Percentiles rank a stretch among this genome's conserved stretches.
These are phyloP conservation scores for Ophiobolus disseminans DNA, from an alignment of 2,329 filamentous ascomycete species.

Conservation along the genomic window DNA sequence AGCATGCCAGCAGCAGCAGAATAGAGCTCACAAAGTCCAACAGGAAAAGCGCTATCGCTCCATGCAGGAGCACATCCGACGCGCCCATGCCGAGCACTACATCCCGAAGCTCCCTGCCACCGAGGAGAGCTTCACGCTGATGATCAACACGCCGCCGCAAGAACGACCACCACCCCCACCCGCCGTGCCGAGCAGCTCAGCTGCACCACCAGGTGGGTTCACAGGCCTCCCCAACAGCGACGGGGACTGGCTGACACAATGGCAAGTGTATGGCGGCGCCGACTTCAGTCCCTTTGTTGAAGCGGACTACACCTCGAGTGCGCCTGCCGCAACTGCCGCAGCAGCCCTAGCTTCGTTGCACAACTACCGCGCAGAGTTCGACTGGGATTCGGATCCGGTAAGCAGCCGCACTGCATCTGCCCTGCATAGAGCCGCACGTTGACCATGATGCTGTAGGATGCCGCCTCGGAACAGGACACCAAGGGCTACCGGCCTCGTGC, in stretches of 20 bases:
- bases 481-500: slow-evolving; percentile 49
- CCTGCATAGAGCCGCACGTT: slow-evolving; percentile 19
- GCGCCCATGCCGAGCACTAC: slow-evolving; percentile 96
- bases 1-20: not conserved
- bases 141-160: slow-evolving; percentile 89
- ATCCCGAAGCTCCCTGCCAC: slow-evolving; percentile 97
- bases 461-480: slow-evolving; percentile 47
- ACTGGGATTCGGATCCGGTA: slow-evolving; percentile 50
- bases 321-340: slow-evolving; percentile 77
- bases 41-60: slow-evolving; percentile 96
- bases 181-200: slow-evolving; percentile 51
- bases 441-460: slow-evolving; percentile 41
- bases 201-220: slow-evolving; percentile 44
- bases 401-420: slow-evolving; percentile 20
- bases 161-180: slow-evolving; percentile 68
- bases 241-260: slow-evolving; percentile 46
- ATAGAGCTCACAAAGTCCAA: slow-evolving; percentile 7
- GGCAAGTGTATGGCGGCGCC: slow-evolving; percentile 56
- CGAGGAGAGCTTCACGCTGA: slow-evolving; percentile 92
- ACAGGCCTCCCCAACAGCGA: slow-evolving; percentile 36
- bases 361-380: slow-evolving; percentile 75
- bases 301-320: slow-evolving; percentile 69
- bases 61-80: slow-evolving; percentile 99
- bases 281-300: slow-evolving; percentile 72
- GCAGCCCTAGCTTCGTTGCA: slow-evolving; percentile 87